Base-by-base conservation (phyloP, 371 early-diverging fungal species). In the Mortierella sp. region DNA sequence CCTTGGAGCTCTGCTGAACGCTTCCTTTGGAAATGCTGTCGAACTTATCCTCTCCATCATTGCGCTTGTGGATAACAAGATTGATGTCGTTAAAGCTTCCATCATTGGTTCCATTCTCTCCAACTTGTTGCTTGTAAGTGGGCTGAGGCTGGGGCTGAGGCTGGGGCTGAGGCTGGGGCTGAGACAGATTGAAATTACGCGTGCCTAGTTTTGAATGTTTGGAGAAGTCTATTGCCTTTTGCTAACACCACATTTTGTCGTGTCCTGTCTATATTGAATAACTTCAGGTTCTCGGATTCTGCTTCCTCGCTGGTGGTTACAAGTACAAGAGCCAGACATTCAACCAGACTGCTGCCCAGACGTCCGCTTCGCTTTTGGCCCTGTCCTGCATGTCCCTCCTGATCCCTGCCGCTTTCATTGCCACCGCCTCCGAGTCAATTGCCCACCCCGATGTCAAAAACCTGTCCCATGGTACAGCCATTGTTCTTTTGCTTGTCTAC, bases 91-190 rank as follows among this genome's bases (percentile, higher is more conserved):
- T 65, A 96, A 97, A 84, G 93, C 96, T 0, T 96, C 96, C n/a
- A 90, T 97, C 81, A 87, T 97, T 0, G 97, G 97, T 5, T 96
- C 96, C 8, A 95, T 97, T 41, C 89, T 97, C n/a, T 96, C 96
- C 75, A 97, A 97, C 88, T 81, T 97, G 46, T 89, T 97, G 18
- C 88, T 97, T 49, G 95, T 91, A 75, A 81, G 87, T 24, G 7
- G 32, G 46, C 21, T 58, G 21, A 51, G 51, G 51, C 14, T 5
- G 11, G 14, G 14, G 4, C 11, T 16, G 18, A 49, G 18, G 49
- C 46, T 46, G 11, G 3, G 49, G 4, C 16, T 49, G 49, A 49
- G 49, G 7, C 2, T 48, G 48, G 14, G 48, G 51, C 51, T 51
- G 16, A n/a, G 41, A 18, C 56, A 54, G 4, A 27, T 11, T 41